Conservation (phyloP, 2,329 filamentous ascomycete species). For the Pyrenophora seminiperda region DNA sequence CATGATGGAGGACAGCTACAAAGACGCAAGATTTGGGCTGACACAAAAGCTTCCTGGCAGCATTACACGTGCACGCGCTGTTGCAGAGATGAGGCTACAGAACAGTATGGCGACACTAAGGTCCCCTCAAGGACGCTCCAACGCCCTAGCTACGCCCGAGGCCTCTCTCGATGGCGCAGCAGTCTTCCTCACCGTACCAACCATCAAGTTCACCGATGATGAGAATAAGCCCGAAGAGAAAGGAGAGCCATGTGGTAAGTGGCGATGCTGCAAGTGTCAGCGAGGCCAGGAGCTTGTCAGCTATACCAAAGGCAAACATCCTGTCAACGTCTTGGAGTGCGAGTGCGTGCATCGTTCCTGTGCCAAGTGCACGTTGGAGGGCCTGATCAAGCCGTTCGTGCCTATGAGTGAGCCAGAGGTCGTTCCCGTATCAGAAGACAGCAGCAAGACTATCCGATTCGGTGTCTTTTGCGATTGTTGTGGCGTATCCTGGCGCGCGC, state of each 20-base stretch:
- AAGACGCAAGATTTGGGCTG: conserved; percentile 3
- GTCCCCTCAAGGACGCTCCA: not conserved
- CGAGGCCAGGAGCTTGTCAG: conserved; percentile 10
- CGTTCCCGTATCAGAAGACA: conserved; percentile 20
- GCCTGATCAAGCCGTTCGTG: conserved; percentile 26
- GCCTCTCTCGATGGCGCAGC: not conserved
- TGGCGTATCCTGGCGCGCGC: conserved; percentile 31
- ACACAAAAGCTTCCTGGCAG: conserved; percentile 5
- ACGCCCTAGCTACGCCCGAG: not conserved
- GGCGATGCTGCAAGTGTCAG: conserved; percentile 18
- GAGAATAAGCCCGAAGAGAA: not conserved
- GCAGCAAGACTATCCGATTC: conserved; percentile 20
- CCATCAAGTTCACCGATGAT: not conserved
- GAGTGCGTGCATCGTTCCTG: conserved; percentile 34
- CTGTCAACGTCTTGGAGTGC: conserved; percentile 28
- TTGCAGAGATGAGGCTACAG: conserved; percentile 4
- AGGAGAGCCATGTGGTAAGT: conserved; percentile 8
- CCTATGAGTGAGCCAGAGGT: conserved; percentile 33
- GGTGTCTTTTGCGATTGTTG: conserved; percentile 34
- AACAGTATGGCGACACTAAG: not conserved
- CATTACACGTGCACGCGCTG: conserved; percentile 7
- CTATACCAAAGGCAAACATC: conserved; percentile 17
- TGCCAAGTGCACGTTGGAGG: conserved; percentile 25
- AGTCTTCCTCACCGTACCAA: not conserved
- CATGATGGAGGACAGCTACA: conserved; percentile 2